A percentile compares a stretch with the other conserved stretches of the same genome.
phyloP scores from a whole-genome alignment of 768 basidiomycete genomes.

The Mycena filopes region DNA sequence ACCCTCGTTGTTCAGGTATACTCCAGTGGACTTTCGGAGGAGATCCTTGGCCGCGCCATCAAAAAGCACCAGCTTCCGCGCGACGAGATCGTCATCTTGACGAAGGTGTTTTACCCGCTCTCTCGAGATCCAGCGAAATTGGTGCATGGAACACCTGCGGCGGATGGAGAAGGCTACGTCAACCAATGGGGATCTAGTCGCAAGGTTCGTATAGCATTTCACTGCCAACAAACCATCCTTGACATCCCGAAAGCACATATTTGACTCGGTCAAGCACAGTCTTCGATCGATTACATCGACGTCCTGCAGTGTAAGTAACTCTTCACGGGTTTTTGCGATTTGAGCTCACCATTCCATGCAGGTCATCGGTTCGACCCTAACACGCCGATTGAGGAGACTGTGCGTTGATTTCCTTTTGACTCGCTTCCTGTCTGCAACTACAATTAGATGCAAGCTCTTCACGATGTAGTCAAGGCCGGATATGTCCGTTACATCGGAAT shows the following conservation, averaged over 20 bases:
- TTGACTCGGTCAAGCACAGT: constrained; percentile 60
- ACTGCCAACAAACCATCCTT: background rate
- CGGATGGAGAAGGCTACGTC: constrained; percentile 54
- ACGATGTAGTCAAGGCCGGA: constrained; percentile 73
- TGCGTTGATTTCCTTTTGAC: constrained; percentile 29
- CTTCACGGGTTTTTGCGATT: background rate
- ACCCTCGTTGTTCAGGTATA: background rate
- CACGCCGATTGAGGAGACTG: constrained; percentile 69
- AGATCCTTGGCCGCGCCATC: constrained; percentile 51
- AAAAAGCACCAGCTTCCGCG: constrained; percentile 49
- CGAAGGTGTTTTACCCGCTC: constrained; percentile 55
- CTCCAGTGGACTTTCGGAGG: constrained; percentile 47
- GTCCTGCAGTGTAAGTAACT: constrained; percentile 58
- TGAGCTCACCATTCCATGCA: constrained; percentile 26
- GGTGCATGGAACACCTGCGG: constrained; percentile 36
- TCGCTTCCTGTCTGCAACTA: background rate
- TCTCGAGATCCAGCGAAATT: constrained; percentile 47
- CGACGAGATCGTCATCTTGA: constrained; percentile 54
- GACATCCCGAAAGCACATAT: constrained; percentile 56
- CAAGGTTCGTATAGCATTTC: constrained; percentile 42
- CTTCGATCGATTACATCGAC: constrained; percentile 65
- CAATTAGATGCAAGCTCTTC: constrained; percentile 70
- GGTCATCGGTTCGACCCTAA: constrained; percentile 66
- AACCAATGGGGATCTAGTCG: constrained; percentile 59
- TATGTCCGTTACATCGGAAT: constrained; percentile 71